These are phyloP conservation scores for Mycena filopes DNA, from an alignment of 768 basidiomycete species.

Conservation along the genomic window DNA sequence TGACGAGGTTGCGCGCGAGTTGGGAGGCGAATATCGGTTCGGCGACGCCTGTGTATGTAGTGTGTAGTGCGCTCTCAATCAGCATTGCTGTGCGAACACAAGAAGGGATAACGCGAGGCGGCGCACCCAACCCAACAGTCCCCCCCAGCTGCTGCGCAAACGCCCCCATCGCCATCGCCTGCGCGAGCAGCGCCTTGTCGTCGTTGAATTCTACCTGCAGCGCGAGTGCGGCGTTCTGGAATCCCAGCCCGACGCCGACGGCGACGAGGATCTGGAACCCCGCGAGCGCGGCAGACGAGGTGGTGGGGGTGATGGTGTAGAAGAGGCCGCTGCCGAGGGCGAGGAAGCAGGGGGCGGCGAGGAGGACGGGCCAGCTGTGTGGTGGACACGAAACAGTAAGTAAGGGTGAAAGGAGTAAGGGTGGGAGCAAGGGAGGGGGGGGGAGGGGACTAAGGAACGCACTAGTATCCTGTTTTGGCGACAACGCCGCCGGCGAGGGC, in stretches of 20 bases:
- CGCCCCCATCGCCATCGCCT: slow-evolving; percentile 29
- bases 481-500: slow-evolving; percentile 17
- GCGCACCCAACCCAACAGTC: no score
- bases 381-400: no score
- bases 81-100: no score
- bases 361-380: slow-evolving; percentile 24
- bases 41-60: slow-evolving; percentile 12
- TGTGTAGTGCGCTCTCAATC: no score
- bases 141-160: slow-evolving; percentile 32
- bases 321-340: slow-evolving; percentile 24
- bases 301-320: slow-evolving; percentile 8
- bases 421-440: neutral
- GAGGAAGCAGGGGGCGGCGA: slow-evolving; percentile 22
- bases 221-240: slow-evolving; percentile 33
- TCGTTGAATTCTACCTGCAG: slow-evolving; percentile 31
- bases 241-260: slow-evolving; percentile 29
- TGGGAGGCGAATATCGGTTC: slow-evolving; percentile 25
- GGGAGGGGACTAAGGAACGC: neutral
- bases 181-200: slow-evolving; percentile 12
- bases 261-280: slow-evolving; percentile 32
- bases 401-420: neutral
- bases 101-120: no score
- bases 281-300: slow-evolving; percentile 7
- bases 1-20: slow-evolving; percentile 13
- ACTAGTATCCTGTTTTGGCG: slow-evolving; percentile 21